Conservation (phyloP, 371 early-diverging fungal species). For the Mortierella polycephala region DNA sequence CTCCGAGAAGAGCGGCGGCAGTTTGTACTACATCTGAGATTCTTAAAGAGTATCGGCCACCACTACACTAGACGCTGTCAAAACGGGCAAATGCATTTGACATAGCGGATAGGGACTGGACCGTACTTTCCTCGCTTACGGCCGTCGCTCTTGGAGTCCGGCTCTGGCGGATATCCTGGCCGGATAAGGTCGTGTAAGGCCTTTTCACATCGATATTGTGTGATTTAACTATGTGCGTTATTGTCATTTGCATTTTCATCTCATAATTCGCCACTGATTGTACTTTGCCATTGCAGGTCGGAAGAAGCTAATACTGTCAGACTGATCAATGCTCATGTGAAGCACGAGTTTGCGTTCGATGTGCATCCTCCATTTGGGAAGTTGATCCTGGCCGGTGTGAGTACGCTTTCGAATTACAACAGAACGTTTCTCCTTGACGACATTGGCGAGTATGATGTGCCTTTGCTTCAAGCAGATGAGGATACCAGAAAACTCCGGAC, state of each 20-base stretch:
- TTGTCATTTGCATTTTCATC: not conserved
- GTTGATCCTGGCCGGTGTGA: constrained; percentile 83
- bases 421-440: constrained; percentile 20
- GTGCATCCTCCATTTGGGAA: constrained; percentile 99
- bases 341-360: constrained; percentile 95
- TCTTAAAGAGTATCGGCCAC: not conserved
- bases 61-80: not conserved
- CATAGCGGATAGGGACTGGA: constrained; percentile 17
- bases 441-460: constrained; percentile 25
- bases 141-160: constrained; percentile 11
- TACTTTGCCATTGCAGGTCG: constrained; percentile 1
- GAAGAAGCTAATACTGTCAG: constrained; percentile 22
- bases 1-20: not conserved
- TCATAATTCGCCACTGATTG: not conserved
- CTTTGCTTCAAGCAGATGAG: not conserved
- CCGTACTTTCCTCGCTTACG: constrained; percentile 1
- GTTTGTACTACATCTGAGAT: constrained; percentile 1
- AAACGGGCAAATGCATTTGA: not conserved
- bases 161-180: constrained; percentile 29
- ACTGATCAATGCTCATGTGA: constrained; percentile 69
- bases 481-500: not conserved
- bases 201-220: not conserved
- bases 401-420: constrained; percentile 2
- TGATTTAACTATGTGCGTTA: not conserved
- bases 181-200: constrained; percentile 28